Base-by-base conservation (phyloP, 768 basidiomycete species). In the Xerocomus brunneocitrinus region DNA sequence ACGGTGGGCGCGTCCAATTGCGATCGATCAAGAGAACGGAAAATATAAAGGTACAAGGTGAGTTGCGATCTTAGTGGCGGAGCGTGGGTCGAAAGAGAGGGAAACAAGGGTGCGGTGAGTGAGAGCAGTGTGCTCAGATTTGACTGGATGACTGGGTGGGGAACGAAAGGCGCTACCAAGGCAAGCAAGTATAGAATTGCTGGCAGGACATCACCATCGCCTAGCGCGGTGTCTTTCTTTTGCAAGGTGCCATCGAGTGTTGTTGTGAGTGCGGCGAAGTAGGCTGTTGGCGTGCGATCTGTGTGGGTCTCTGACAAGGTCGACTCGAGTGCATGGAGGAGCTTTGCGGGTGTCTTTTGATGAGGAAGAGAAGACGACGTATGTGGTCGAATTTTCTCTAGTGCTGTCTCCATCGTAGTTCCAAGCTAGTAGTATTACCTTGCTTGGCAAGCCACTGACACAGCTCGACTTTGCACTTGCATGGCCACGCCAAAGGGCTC, bases 231-330 rank as follows among this genome's bases (percentile, higher is more conserved):
- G 60, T 76, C 78, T 61, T 75, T 77, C 65, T 78, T 85, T 71
- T 84, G 82, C 25, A 92, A 69, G 10, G 86, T 84, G 54, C 86
- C 83, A 62, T 91, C 88, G 30, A 95, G 78, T 8, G 90, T 88
- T 12, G 91, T 92, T 46, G 91, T 74, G 54, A 95, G 77, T 3
- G 89, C 87, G n/a, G 93, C 91, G 71, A 95, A 97, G 74, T 98
- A 98, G 30, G 97, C 95, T 1, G 92, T 93, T 7, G 95, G 79
- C 8, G 87, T 79, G 38, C 74, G 71, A 49, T 87, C 84, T 8
- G 85, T 76, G 56, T 74, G 74, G 62, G 87, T 85, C 62, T 91
- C 88, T 59, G 77, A 73, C 60, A 86, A 80, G 38, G 85, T 91
- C 14, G 83, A 79, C 71, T 98, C 95, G 60, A 98, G 76, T 3